Evolutionary conservation across 2,329 filamentous ascomycete species (phyloP), one percentile per base, ranked within the genome.

Genomic region (Didymella lethalis): DNA sequence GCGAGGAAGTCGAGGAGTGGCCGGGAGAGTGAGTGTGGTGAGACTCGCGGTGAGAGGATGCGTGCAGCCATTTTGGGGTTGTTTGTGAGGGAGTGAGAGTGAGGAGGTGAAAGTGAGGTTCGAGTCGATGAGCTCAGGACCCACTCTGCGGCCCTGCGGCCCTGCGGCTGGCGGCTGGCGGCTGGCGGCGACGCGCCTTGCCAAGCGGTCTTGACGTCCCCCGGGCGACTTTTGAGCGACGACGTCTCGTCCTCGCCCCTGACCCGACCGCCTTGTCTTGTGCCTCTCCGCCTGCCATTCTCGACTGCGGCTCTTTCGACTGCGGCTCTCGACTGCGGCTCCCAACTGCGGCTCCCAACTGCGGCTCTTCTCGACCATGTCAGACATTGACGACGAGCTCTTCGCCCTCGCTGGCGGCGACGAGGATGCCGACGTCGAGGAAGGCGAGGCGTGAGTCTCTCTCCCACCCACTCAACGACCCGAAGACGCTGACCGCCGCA

Each of bases 361-460:
- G 10, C 45, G 40, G 40, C 45, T 23, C 23, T 34, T 43, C 61
- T 34, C 28, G 43, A 51, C 65, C 71, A 96, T 97, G 93, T 90
- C 91, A 56, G 57, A 60, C 11, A 86, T 97, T 67, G 94, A 98
- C 75, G 93, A 94, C 70, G 94, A 97, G 81, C 88, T 98, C 66
- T 89, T 98, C 65, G 93, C 92, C 73, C 68, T 98, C 65, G 95
- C 93, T 54, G 95, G 92, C 71, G 92, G 91, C 67, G 87, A 86
- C 41, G 75, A 77, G 49, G 75, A 77, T 46, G 87, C 87, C 55
- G 75, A 77, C 48, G 86, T 88, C 55, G 89, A 91, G 69, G 91
- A 96, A 75, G 91, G 91, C 65, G 92, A 96, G 82, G 86, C 89
- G 91, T 94, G 85, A 87, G 90, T 87, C 46, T 47, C 28, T 54